phyloP scores from a whole-genome alignment of 352 stramenopile species.

The Pythium diclinum region DNA sequence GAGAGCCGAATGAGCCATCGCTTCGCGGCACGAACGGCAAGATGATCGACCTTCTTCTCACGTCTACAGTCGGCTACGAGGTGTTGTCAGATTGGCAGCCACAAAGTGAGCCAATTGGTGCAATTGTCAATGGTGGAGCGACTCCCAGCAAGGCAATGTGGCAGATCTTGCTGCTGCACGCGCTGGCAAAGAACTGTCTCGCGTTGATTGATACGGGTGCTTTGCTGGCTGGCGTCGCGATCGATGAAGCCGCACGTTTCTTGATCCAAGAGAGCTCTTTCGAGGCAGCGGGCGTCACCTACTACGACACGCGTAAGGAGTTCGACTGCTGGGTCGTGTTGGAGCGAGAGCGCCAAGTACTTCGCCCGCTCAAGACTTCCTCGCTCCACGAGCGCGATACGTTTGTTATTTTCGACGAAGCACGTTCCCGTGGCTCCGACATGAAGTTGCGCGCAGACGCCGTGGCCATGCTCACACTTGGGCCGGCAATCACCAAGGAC shows the following conservation, averaged over 20 bases:
- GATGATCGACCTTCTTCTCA: constrained; percentile 81
- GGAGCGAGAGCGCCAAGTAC: constrained; percentile 44
- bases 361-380: constrained; percentile 53
- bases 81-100: not conserved
- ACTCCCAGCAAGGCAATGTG: constrained; percentile 21
- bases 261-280: constrained; percentile 36
- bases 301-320: constrained; percentile 60
- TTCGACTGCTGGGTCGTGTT: constrained; percentile 77
- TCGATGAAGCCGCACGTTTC: constrained; percentile 47
- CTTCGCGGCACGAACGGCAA: constrained; percentile 79
- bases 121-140: not conserved
- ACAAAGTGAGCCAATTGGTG: not conserved
- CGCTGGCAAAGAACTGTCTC: constrained; percentile 39
- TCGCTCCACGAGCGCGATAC: constrained; percentile 75
- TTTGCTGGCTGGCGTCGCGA: constrained; percentile 64
- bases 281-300: constrained; percentile 63
- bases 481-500: constrained; percentile 86
- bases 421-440: constrained; percentile 81
- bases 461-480: constrained; percentile 78
- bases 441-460: constrained; percentile 80
- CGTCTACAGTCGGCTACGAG: constrained; percentile 33
- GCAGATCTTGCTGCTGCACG: constrained; percentile 43
- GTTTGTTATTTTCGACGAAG: constrained; percentile 92
- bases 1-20: constrained; percentile 43
- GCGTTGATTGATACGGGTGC: constrained; percentile 87